These are phyloP conservation scores for Pythium brassicae DNA, from an alignment of 352 stramenopile genomes.

Conservation along the genomic window DNA sequence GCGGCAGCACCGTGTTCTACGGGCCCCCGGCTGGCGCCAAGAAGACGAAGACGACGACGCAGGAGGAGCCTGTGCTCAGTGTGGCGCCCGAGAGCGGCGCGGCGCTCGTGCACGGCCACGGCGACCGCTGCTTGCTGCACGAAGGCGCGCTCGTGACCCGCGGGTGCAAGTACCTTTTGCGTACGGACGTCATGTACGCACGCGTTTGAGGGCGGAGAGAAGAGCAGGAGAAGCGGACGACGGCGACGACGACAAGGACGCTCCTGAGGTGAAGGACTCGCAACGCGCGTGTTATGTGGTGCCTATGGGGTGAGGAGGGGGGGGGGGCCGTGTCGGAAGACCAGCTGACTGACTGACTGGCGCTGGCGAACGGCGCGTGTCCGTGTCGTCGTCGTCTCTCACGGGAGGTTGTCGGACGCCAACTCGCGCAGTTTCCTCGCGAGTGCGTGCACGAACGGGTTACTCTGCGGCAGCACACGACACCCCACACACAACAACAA, in stretches of 20 bases:
- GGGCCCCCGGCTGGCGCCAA: slow-evolving; percentile 36
- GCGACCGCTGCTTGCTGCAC: slow-evolving; percentile 70
- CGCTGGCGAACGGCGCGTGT: neutral
- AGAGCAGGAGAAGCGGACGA: neutral
- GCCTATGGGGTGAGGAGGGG: no score
- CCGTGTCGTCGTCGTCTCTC: neutral
- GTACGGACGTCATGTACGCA: slow-evolving; percentile 83
- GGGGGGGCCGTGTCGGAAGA: no score
- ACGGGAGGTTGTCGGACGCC: slow-evolving; percentile 14
- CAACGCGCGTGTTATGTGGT: no score
- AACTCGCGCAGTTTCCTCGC: slow-evolving; percentile 66
- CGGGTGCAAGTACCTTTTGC: slow-evolving; percentile 70
- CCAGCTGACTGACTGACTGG: no score
- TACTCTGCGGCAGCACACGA: slow-evolving; percentile 27
- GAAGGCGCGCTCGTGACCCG: slow-evolving; percentile 59
- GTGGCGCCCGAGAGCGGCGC: slow-evolving; percentile 62
- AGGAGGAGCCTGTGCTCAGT: slow-evolving; percentile 45
- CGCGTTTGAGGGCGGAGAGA: neutral
- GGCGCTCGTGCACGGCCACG: slow-evolving; percentile 69
- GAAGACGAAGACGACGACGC: neutral
- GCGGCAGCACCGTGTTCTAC: slow-evolving; percentile 75
- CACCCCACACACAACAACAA: slow-evolving; percentile 8
- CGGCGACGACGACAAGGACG: no score
- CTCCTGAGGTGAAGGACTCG: no score
- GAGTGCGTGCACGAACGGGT: slow-evolving; percentile 65